These are phyloP conservation scores for Alternaria angustiovoidea DNA, from an alignment of 2,329 filamentous ascomycete genomes.

Conservation along the genomic window DNA sequence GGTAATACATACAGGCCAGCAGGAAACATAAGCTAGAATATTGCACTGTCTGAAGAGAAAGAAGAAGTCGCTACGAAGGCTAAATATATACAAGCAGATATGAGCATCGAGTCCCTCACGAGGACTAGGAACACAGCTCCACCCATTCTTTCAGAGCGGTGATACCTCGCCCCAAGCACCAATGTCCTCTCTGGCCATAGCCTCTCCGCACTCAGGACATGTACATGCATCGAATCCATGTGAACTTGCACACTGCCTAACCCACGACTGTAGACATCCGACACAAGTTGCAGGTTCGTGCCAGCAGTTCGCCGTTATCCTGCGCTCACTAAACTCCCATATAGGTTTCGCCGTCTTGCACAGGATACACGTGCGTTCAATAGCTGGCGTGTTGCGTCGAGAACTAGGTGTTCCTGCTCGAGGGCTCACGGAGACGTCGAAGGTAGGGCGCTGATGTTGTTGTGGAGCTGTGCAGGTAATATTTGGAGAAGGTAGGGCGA, in stretches of 20 bases:
- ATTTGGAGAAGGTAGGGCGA: not conserved
- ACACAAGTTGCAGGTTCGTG: conserved; percentile 42
- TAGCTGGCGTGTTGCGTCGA: conserved; percentile 26
- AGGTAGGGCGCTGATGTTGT: not conserved
- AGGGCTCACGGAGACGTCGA: conserved; percentile 8
- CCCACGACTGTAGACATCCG: conserved; percentile 37
- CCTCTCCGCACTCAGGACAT: conserved; percentile 44
- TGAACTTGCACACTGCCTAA: conserved; percentile 31
- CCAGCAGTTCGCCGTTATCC: conserved; percentile 36
- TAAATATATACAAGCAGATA: conserved; percentile 1
- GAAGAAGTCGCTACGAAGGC: not conserved
- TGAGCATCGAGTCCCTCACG: not conserved
- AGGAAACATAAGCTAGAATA: not conserved
- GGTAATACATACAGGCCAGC: not conserved
- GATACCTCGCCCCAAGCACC: conserved; percentile 29
- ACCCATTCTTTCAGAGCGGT: not conserved
- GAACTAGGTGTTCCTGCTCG: conserved; percentile 17
- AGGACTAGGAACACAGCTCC: not conserved
- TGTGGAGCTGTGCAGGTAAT: conserved; percentile 21
- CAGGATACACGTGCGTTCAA: conserved; percentile 36
- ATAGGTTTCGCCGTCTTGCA: conserved; percentile 35
- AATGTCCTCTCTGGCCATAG: conserved; percentile 37
- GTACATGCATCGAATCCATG: conserved; percentile 28
- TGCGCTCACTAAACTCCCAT: conserved; percentile 30
- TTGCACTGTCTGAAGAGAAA: not conserved